Evolutionary conservation across 805 yeast species (phyloP).

Genomic region (Starmerella bacillaris): DNA sequence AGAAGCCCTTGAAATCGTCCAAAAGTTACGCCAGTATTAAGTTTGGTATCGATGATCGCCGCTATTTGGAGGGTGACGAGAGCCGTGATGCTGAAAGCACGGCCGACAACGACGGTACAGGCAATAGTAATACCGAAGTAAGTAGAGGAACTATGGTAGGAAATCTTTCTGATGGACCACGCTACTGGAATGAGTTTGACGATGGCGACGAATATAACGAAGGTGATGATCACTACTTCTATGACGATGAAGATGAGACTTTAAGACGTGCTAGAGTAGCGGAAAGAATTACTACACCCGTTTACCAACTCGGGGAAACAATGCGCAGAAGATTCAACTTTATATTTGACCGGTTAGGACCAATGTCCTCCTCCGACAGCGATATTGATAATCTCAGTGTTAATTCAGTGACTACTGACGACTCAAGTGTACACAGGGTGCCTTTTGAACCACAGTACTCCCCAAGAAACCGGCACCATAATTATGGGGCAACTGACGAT

Average conservation of each 20-base stretch:
- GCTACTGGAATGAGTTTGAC: conserved; percentile 57
- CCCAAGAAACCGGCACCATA: conserved; percentile 9
- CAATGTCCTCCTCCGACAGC: conserved; percentile 3
- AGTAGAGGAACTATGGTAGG: conserved; percentile 1
- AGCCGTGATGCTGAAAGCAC: neutral
- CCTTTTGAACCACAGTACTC: conserved; percentile 5
- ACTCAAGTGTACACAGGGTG: neutral
- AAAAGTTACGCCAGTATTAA: neutral
- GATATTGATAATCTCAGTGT: conserved; percentile 2
- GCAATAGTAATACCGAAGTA: neutral
- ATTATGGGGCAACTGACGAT: conserved; percentile 4
- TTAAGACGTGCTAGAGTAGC: conserved; percentile 21
- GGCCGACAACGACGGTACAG: neutral
- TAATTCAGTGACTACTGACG: conserved; percentile 1
- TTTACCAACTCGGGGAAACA: conserved; percentile 16
- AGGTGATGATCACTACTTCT: conserved; percentile 15
- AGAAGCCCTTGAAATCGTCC: neutral
- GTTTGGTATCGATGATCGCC: neutral
- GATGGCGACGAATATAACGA: conserved; percentile 33
- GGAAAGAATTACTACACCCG: conserved; percentile 19
- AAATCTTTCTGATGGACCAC: conserved; percentile 5
- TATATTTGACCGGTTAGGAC: conserved; percentile 9
- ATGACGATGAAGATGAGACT: conserved; percentile 22
- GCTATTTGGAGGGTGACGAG: neutral
- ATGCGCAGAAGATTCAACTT: conserved; percentile 13